These are phyloP conservation scores for sunflower (Helianthus annuus) DNA, from an alignment of 129 eudicot species.

Conservation along the genomic window DNA sequence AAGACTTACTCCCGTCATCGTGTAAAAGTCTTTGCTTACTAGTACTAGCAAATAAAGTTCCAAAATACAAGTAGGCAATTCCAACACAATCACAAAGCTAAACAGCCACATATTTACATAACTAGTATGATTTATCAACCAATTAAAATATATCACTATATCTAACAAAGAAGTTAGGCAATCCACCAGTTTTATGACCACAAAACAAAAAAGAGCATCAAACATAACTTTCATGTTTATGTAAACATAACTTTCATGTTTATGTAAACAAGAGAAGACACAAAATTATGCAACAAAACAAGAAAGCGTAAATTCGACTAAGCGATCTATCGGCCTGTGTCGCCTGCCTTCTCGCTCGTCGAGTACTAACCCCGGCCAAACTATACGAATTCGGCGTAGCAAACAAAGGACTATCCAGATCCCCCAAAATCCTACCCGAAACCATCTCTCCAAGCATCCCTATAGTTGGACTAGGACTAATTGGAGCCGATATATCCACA, in stretches of 20 bases:
- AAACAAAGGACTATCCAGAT: conserved; percentile 48
- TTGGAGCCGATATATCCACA: neutral
- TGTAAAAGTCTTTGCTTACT: neutral
- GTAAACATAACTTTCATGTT: conserved; percentile 34
- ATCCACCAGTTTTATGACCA: neutral
- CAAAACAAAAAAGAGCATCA: neutral
- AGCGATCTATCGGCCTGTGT: conserved; percentile 61
- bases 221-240: neutral
- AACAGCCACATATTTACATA: too few relatives aligned
- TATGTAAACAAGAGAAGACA: conserved; percentile 53
- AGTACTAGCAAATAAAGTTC: neutral
- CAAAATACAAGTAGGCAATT: neutral
- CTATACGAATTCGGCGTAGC: conserved; percentile 50
- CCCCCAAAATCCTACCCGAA: conserved; percentile 59
- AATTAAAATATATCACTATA: neutral
- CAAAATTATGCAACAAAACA: conserved; percentile 55
- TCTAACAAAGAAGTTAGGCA: neutral
- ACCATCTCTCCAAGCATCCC: conserved; percentile 65
- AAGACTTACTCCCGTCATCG: too few relatives aligned
- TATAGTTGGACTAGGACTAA: conserved; percentile 38
- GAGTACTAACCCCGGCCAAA: conserved; percentile 29
- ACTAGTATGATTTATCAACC: neutral
- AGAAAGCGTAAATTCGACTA: conserved; percentile 57
- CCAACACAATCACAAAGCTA: neutral
- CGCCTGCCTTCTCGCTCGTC: conserved; percentile 53